Evolutionary conservation across 2,329 filamentous ascomycete genomes (phyloP), one percentile per base, ranked within the genome.

Genomic region (Pestalotiopsis sp.): DNA sequence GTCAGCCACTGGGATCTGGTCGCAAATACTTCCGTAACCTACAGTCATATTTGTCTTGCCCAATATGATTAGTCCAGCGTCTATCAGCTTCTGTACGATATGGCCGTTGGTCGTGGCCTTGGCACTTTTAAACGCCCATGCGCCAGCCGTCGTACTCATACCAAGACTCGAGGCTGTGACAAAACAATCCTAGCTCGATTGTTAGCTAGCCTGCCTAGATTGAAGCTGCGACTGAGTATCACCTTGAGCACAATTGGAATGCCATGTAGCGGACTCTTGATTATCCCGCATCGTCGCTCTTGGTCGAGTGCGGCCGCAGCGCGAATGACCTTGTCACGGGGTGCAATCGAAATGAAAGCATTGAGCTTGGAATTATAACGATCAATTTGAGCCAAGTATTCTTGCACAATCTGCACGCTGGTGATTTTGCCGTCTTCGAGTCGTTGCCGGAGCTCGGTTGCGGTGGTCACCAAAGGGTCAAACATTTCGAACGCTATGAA

Each of bases 21-120:
- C 31, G 27, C 23, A 20, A 31, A 11, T 6, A 31, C 13, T n/a
- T 4, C 20, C 12, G 57, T 13, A 23, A 67, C 72, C 59, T 39
- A 74, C 72, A 25, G 74, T 74, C 65, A 76, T 71, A 41, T 77
- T 77, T 3, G 69, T 71, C 59, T 76, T 75, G 17, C 71, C 75
- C 31, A 77, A 52, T 52, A 77, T 71, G 61, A 78, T 76, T 25
- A 75, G 36, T 2, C 72, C 74, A 1, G 68, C 69, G 57, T 74
- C 70, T 67, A 73, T 59, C 25, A 76, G 59, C 57, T 69, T 59
- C 36, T 67, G 23, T 6, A 57, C 66, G 6, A 70, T 4, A 3
- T 61, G 49, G 4, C 57, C 31, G 25, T 69, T 69, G 25, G 57
- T 27, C 41, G 61, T 41, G 56, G 70, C 45, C 56, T 68, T 61